Evolutionary conservation across 192 early-diverging fungal species (phyloP), one percentile per base, ranked within the genome.

Genomic region (Spizellomyces punctatus): DNA sequence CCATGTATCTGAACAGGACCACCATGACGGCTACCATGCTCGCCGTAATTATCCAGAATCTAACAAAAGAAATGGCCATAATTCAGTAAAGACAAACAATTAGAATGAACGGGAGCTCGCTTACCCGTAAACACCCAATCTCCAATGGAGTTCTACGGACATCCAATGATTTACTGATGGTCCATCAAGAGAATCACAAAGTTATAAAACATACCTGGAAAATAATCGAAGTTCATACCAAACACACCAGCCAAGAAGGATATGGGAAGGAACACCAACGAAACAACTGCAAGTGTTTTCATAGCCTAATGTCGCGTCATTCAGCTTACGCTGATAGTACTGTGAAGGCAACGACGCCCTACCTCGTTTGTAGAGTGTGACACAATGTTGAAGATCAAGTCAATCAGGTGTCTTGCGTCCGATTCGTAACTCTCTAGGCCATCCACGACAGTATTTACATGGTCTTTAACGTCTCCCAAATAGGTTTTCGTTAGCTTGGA

Each of bases 181-280:
- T 45, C 6, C 21, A 47, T 16, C 5, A 5, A 21, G 14, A 1
- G 9, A 19, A 59, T 59, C 50, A 43, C 2, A 7, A 9, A 9
- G 54, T 21, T 19, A 58, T 5, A 9, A 17, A 67, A 1, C 66
- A 21, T 21, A 56, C 50, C 71, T 10, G 72, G 73, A 42, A 81
- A 81, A 46, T 66, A 45, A 12, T 81, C 79, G 66, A 81, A 81
- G 60, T 81, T 81, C 76, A 79, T 81, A 46, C 79, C 79, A 62
- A 73, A 81, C 17, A 80, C 69, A 16, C 79, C 79, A 12, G 69
- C 69, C 60, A 81, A 57, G 55, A 81, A 79, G 8, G 67, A 77
- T 12, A 76, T 61, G 5, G 79, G 79, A 21, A 81, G 69, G 59
- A 81, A 81, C 8, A 81, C 19, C 7, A 79, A 57, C 16, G 67